Evolutionary conservation across 495 filamentous ascomycete genomes (phyloP), one percentile per base, ranked within the genome.

Genomic region (Hyaloscypha finlandica): DNA sequence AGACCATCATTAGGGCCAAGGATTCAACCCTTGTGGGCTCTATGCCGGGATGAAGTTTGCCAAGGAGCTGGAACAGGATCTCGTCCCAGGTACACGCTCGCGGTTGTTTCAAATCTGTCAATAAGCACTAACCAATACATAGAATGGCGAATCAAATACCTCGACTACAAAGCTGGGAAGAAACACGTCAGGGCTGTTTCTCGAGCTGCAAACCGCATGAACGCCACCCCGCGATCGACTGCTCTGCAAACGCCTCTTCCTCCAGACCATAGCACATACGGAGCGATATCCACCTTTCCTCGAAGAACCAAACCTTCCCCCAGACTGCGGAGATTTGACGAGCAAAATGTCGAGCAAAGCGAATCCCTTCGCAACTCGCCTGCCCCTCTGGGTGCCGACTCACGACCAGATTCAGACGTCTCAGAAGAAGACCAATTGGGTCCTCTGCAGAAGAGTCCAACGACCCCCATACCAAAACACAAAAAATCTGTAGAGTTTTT

Each of bases 141-240:
- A 81, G 93, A 97, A 84, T 97, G 93, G 93, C 86, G 90, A 70
- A 87, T 85, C 69, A 96, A 96, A 77, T 97, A 97, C 78, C 83
- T 97, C 65, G 87, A 97, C 79, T 97, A 97, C 81, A 96, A 93
- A 83, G 89, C 87, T 55, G 93, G 91, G 33, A 97, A 97, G 77
- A 96, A 97, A 79, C 90, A 92, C 75, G 81, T 97, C 76, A 97
- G 95, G 76, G 86, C 87, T 35, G 84, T 96, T 59, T 76, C 84
- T n/a, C 84, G 88, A 45, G 92, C 92, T 68, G 79, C 92, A 69
- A 80, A 84, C 61, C 84, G 87, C 56, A 89, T 85, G 42, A 88
- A 84, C 54, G 80, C 77, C 19, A 85, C 84, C 1, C 86, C 81
- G 66, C 64, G 59, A 54, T 59, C 70, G 1, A 63, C 56, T 1